Percentiles rank a stretch among this genome's conserved stretches.
Evolutionary conservation across 371 early-diverging fungal genomes (phyloP).

Genomic region (Circinella minor): DNA sequence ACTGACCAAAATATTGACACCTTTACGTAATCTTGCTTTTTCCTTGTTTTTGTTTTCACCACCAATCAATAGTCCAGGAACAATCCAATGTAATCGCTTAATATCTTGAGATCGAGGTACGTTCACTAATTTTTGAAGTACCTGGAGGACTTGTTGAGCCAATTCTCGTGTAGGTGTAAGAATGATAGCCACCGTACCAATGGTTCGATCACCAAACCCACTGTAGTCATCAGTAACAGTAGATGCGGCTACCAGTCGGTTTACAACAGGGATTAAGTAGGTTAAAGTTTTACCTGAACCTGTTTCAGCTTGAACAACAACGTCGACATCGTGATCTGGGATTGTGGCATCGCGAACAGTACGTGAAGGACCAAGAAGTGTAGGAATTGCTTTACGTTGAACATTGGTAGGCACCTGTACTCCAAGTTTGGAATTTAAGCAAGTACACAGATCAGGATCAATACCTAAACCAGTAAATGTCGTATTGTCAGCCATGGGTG

Average conservation of each 20-base stretch:
- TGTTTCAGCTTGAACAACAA: conserved; percentile 94
- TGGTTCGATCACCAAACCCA: conserved; percentile 42
- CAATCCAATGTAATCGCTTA: conserved; percentile 89
- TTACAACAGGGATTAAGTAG: conserved; percentile 88
- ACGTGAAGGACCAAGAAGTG: conserved; percentile 56
- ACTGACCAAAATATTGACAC: conserved; percentile 93
- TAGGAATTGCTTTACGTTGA: conserved; percentile 73
- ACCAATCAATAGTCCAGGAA: conserved; percentile 90
- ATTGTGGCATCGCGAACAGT: conserved; percentile 29
- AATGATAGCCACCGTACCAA: conserved; percentile 84
- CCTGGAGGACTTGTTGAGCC: conserved; percentile 92
- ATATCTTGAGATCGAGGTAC: conserved; percentile 56
- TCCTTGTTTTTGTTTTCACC: conserved; percentile 93
- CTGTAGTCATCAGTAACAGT: conserved; percentile 30
- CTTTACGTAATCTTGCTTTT: conserved; percentile 91
- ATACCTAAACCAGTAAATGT: conserved; percentile 81
- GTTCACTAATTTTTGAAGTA: conserved; percentile 71
- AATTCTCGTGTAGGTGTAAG: conserved; percentile 98
- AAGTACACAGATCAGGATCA: conserved; percentile 64
- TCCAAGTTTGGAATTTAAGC: conserved; percentile 66
- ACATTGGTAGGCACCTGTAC: conserved; percentile 74
- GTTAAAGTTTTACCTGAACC: conserved; percentile 99
- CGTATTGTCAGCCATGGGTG: conserved; percentile 53
- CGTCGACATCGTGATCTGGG: conserved; percentile 67
- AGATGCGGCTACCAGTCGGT: conserved; percentile 50